Base-by-base conservation (phyloP, 768 basidiomycete species). In the Zangia roseola region DNA sequence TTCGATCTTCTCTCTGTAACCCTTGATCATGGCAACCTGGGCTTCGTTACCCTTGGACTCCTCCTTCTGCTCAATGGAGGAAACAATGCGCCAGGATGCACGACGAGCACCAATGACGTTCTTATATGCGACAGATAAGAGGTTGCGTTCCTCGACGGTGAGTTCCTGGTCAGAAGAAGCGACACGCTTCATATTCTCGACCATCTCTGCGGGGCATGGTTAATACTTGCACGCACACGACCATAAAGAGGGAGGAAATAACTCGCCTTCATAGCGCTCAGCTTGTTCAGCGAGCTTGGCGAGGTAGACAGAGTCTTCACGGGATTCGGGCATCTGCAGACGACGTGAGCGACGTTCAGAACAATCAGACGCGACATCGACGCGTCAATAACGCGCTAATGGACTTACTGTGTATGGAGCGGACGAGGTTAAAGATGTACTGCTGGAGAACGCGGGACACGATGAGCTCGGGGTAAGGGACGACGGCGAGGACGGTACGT, bases 281-380 rank as follows among this genome's bases (percentile, higher is more conserved):
- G 95, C 95, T 80, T 97, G 94, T 80, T 97, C 94, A 71, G 93
- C 92, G 79, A 97, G 93, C 91, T 98, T 98, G 78, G 95, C 94
- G 75, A 97, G 94, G 83, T 97, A 98, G 75, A 98, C 94, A 64
- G 88, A 92, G 74, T 94, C 91, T 84, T 94, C 93, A 68, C 93
- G 91, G 40, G 65, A 59, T 68, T 87, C 86, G 68, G 84, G 71
- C 89, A 90, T 90, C 87, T 89, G 41, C 16, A 35, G 38, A 31
- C 43, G 40, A 24, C 21, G 40, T 65, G 24, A 65, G 54, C 28
- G 39, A 37, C 45, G 54, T 55, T 57, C 34, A 46, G 53, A 38
- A 14, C 44, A 9, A 50, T 42, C 38, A 47, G 33, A 56, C 62
- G 60, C 58, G 62, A 51, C 10, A 40, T 43, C 20, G 62, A 74